Evolutionary conservation across 306 rosid genomes (phyloP).

Genomic region (Vigna reflexopilosa): DNA sequence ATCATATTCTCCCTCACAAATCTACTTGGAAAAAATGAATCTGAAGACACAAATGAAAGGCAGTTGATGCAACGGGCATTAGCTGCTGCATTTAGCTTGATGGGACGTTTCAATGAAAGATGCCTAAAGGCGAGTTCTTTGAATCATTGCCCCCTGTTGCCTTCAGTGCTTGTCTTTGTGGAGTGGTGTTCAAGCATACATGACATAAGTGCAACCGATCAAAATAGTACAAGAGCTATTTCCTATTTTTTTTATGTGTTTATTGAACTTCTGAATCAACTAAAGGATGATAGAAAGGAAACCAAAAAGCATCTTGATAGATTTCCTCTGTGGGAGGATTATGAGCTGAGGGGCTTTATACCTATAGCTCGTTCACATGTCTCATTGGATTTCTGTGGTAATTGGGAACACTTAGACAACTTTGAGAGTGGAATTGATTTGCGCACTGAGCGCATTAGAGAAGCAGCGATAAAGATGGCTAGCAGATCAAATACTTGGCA

Average conservation of each 20-base stretch:
- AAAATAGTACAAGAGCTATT: conserved; percentile 60
- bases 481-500: conserved; percentile 59
- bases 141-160: conserved; percentile 68
- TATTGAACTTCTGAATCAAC: conserved; percentile 56
- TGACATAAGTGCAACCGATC: conserved; percentile 55
- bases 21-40: conserved; percentile 48
- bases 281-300: conserved; percentile 46
- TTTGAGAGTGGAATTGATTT: conserved; percentile 60
- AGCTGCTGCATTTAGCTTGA: conserved; percentile 63
- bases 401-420: conserved; percentile 58
- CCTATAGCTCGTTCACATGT: conserved; percentile 63
- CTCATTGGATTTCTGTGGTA: conserved; percentile 65
- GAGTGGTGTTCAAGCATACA: conserved; percentile 73
- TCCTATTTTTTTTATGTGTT: conserved; percentile 71
- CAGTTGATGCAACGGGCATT: conserved; percentile 69
- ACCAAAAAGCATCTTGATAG: conserved; percentile 43
- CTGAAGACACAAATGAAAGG: conserved; percentile 50
- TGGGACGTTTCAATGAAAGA: conserved; percentile 85
- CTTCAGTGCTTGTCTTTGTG: conserved; percentile 81
- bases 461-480: conserved; percentile 68
- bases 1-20: conserved; percentile 69
- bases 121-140: conserved; percentile 58
- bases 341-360: conserved; percentile 86
- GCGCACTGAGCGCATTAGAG: conserved; percentile 67
- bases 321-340: conserved; percentile 93